A percentile compares a stretch with the other conserved stretches of the same genome.
phyloP scores from a whole-genome alignment of 2,329 filamentous ascomycete species.

The Penicillium sp. region DNA sequence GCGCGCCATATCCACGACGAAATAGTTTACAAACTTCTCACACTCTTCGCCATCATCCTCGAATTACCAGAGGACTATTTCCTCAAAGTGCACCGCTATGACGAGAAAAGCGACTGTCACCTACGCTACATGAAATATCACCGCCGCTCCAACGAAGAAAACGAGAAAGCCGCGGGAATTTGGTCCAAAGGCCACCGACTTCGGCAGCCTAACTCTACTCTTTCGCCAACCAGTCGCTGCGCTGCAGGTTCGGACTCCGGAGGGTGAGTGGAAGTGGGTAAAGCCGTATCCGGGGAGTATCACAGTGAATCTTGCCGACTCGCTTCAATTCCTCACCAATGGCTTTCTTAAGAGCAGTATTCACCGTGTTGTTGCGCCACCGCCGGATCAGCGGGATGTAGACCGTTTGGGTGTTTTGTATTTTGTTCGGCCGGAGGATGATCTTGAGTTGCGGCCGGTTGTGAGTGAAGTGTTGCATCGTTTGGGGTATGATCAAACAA shows the following conservation, averaged over 20 bases:
- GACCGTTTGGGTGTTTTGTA: constrained; percentile 44
- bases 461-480: constrained; percentile 35
- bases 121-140: constrained; percentile 61
- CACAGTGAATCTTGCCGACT: constrained; percentile 53
- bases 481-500: constrained; percentile 16
- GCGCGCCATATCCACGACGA: constrained; percentile 17
- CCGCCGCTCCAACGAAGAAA: constrained; percentile 49
- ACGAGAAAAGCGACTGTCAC: constrained; percentile 58
- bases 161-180: constrained; percentile 42
- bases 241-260: constrained; percentile 52
- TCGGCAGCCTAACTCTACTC: constrained; percentile 56
- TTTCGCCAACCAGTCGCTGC: constrained; percentile 59
- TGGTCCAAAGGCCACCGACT: constrained; percentile 54
- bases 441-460: constrained; percentile 26
- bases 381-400: constrained; percentile 43
- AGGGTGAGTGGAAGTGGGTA: constrained; percentile 52
- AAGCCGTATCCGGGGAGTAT: constrained; percentile 49
- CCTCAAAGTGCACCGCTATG: constrained; percentile 56
- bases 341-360: constrained; percentile 50
- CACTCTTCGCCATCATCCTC: constrained; percentile 52
- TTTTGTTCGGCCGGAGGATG: constrained; percentile 46
- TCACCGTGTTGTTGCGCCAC: constrained; percentile 48
- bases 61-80: constrained; percentile 60
- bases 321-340: constrained; percentile 49
- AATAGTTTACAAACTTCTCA: constrained; percentile 13